Percentiles rank a stretch among this genome's conserved stretches.
These are phyloP conservation scores for Coprinellus micaceus DNA, from an alignment of 768 basidiomycete genomes.

Conservation along the genomic window DNA sequence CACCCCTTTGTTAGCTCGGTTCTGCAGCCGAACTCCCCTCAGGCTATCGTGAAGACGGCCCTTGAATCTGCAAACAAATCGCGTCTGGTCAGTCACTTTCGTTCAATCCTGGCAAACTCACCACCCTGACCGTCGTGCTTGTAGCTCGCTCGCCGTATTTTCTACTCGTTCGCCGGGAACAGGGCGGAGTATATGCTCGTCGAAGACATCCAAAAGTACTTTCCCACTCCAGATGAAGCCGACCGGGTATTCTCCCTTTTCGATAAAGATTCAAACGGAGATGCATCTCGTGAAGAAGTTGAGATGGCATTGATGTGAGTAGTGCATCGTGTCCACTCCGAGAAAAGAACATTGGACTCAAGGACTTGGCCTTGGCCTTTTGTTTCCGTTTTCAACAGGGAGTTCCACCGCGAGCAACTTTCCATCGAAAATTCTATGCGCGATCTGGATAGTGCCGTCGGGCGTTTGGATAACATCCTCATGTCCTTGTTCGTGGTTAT, in stretches of 20 bases:
- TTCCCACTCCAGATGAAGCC: conserved; percentile 63
- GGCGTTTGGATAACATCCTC: conserved; percentile 80
- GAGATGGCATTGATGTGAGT: conserved; percentile 73
- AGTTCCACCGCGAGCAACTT: conserved; percentile 81
- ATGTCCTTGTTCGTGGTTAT: conserved; percentile 76
- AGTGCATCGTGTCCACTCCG: conserved; percentile 17
- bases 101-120: conserved; percentile 4
- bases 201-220: conserved; percentile 69
- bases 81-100: conserved; percentile 43
- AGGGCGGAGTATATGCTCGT: conserved; percentile 56
- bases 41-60: conserved; percentile 75
- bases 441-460: conserved; percentile 86
- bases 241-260: conserved; percentile 65
- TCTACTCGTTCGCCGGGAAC: conserved; percentile 74
- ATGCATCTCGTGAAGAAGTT: conserved; percentile 65
- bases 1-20: conserved; percentile 45
- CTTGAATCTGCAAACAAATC: conserved; percentile 79
- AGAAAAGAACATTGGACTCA: neutral
- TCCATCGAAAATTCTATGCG: conserved; percentile 84
- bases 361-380: neutral
- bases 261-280: conserved; percentile 71
- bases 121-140: conserved; percentile 4
- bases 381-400: conserved; percentile 36
- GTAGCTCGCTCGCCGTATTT: conserved; percentile 79
- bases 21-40: conserved; percentile 86